Evolutionary conservation across 2,329 filamentous ascomycete species (phyloP).

Genomic region (Paecilomyces sp.): DNA sequence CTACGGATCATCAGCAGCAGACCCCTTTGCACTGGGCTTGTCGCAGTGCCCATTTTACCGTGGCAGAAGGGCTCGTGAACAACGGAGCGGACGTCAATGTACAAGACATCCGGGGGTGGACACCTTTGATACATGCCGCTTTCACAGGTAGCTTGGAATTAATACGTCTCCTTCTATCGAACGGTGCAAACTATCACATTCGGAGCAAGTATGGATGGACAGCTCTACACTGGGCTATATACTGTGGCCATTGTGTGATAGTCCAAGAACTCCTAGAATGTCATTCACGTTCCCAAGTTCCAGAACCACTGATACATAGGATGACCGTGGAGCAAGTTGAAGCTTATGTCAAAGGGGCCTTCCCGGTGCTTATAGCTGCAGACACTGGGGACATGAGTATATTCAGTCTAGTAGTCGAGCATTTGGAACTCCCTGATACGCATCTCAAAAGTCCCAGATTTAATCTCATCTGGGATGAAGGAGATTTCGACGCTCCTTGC

Average conservation of each 20-base stretch:
- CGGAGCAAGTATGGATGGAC: no score
- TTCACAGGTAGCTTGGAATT: no score
- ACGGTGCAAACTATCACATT: no score
- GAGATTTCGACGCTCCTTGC: neutral
- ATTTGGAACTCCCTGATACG: neutral
- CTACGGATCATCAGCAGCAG: neutral
- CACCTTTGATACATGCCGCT: no score
- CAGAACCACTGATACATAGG: neutral
- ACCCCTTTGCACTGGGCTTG: no score
- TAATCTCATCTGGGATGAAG: neutral
- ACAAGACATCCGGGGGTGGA: no score
- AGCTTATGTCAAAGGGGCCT: neutral
- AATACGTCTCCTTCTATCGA: no score
- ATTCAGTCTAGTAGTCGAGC: neutral
- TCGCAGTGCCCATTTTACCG: no score
- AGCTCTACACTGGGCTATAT: constrained; percentile 5
- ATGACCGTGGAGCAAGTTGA: constrained; percentile 3
- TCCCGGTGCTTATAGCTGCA: constrained; percentile 1
- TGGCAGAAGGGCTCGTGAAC: no score
- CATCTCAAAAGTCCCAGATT: neutral
- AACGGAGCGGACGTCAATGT: no score
- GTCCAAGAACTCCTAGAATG: constrained; percentile 3
- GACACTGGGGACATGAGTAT: neutral
- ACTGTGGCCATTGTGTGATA: constrained; percentile 1
- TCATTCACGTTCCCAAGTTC: neutral